These are phyloP conservation scores for Monosporascus sp. DNA, from an alignment of 2,329 filamentous ascomycete genomes.

Conservation along the genomic window DNA sequence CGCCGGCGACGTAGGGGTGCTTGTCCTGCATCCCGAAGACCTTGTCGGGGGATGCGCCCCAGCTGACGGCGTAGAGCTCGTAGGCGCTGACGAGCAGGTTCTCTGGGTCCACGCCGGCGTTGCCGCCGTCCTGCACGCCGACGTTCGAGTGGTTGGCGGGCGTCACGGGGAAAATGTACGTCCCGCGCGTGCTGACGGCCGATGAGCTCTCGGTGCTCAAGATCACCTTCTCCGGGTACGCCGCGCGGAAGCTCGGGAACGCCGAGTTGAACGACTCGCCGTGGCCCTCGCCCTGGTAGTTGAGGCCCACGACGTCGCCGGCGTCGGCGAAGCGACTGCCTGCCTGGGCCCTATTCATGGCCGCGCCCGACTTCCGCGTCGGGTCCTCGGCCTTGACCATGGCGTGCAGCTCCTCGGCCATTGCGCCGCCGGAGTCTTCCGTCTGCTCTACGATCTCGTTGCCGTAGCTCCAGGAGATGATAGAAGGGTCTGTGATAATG, in stretches of 20 bases:
- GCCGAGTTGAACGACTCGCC: slow-evolving; percentile 4
- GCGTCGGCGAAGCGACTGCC: slow-evolving; percentile 32
- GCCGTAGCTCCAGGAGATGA: slow-evolving; percentile 48
- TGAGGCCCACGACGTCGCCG: slow-evolving; percentile 46
- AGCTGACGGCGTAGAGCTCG: slow-evolving; percentile 44
- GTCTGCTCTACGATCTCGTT: slow-evolving; percentile 46
- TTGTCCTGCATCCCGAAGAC: slow-evolving; percentile 46
- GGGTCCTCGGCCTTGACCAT: slow-evolving; percentile 43
- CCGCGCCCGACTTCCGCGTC: slow-evolving; percentile 39
- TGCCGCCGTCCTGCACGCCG: slow-evolving; percentile 16
- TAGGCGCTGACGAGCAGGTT: slow-evolving; percentile 41
- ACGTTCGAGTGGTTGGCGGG: slow-evolving; percentile 31
- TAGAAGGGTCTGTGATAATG: slow-evolving; percentile 34
- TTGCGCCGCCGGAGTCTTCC: slow-evolving; percentile 24
- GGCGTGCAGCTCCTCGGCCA: slow-evolving; percentile 31
- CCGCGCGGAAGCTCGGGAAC: slow-evolving; percentile 39
- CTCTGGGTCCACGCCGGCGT: slow-evolving; percentile 33
- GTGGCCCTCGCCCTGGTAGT: slow-evolving; percentile 50
- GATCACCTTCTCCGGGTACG: slow-evolving; percentile 44
- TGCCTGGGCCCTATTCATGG: slow-evolving; percentile 42
- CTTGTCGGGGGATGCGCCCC: slow-evolving; percentile 47
- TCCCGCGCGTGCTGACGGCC: slow-evolving; percentile 44
- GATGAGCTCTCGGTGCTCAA: slow-evolving; percentile 39
- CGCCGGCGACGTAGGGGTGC: slow-evolving; percentile 46
- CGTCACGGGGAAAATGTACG: slow-evolving; percentile 48